Evolutionary conservation across 306 rosid genomes (phyloP).

Genomic region (Glycyrrhiza uralensis): DNA sequence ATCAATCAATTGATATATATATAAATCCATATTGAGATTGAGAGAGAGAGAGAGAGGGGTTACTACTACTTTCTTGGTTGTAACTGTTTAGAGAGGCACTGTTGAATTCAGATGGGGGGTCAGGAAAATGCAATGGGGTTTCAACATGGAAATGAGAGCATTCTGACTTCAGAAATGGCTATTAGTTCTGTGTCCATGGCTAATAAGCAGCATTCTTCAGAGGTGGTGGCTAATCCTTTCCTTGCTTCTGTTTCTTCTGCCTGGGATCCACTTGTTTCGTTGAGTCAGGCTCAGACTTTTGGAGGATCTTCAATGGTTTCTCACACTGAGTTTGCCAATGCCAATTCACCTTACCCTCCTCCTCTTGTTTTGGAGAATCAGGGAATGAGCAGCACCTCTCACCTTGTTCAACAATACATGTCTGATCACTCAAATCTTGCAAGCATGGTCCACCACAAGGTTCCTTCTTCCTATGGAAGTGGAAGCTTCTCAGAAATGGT

Average conservation of each 20-base stretch:
- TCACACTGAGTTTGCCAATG: constrained; percentile 51
- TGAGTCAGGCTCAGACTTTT: constrained; percentile 67
- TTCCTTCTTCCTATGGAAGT: constrained; percentile 65
- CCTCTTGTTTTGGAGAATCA: constrained; percentile 58
- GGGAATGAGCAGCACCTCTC: constrained; percentile 59
- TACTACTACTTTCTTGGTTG: constrained; percentile 25
- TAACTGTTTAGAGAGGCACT: constrained; percentile 19
- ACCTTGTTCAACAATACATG: constrained; percentile 70
- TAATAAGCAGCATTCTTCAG: constrained; percentile 65
- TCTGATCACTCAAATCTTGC: constrained; percentile 66
- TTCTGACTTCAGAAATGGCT: constrained; percentile 51
- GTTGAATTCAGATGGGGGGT: constrained; percentile 61
- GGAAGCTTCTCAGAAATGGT: constrained; percentile 77
- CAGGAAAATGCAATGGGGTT: constrained; percentile 66
- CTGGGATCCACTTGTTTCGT: constrained; percentile 91
- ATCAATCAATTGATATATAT: constrained; percentile 21
- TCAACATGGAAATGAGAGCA: constrained; percentile 54
- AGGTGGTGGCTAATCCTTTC: constrained; percentile 48
- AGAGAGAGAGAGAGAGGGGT: constrained; percentile 11
- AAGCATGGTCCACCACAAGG: constrained; percentile 62
- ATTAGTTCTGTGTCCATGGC: constrained; percentile 56
- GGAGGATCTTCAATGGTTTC: constrained; percentile 72
- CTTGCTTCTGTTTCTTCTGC: constrained; percentile 67
- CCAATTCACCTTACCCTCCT: constrained; percentile 50
- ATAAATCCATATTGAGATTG: background rate